A percentile compares a stretch with the other conserved stretches of the same genome.
Evolutionary conservation across 225 moss, liverwort and hornwort genomes (phyloP).

Genomic region (Marchantia polymorpha): DNA sequence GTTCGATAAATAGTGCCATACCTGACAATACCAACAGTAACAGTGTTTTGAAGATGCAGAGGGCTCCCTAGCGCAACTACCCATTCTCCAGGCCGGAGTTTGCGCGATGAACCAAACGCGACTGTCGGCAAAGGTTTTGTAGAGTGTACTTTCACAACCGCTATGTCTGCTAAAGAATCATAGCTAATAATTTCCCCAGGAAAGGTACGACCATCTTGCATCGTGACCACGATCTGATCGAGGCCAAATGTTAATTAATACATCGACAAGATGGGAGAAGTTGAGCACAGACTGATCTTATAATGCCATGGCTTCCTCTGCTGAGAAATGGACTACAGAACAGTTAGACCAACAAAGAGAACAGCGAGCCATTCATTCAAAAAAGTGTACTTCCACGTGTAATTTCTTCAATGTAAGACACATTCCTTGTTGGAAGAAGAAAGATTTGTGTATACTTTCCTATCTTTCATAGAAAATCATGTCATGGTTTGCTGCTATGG

Average conservation of each 20-base stretch:
- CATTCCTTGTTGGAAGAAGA: too few species aligned
- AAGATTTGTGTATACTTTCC: too few species aligned
- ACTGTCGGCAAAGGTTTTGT: slow-evolving; percentile 73
- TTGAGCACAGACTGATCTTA: background rate
- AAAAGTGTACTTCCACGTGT: background rate
- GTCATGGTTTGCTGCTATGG: background rate
- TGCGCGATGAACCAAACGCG: slow-evolving; percentile 76
- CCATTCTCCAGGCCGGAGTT: slow-evolving; percentile 92
- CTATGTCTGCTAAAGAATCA: slow-evolving; percentile 80
- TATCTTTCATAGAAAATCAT: too few species aligned
- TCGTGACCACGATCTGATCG: slow-evolving; percentile 76
- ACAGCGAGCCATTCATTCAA: too few species aligned
- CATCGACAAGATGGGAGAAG: background rate
- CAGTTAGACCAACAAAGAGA: too few species aligned
- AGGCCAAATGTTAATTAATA: slow-evolving; percentile 6
- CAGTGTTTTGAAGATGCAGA: slow-evolving; percentile 86
- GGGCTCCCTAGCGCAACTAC: slow-evolving; percentile 97
- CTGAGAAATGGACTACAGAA: background rate
- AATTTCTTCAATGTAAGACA: background rate
- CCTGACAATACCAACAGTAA: slow-evolving; percentile 95
- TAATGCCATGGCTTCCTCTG: background rate
- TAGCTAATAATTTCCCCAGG: slow-evolving; percentile 68
- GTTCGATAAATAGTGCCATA: slow-evolving; percentile 20
- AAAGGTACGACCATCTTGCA: slow-evolving; percentile 96
- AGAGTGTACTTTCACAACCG: slow-evolving; percentile 85